Evolutionary conservation across 768 basidiomycete species (phyloP), one percentile per base, ranked within the genome.

Genomic region (Phylloporus arenicola): DNA sequence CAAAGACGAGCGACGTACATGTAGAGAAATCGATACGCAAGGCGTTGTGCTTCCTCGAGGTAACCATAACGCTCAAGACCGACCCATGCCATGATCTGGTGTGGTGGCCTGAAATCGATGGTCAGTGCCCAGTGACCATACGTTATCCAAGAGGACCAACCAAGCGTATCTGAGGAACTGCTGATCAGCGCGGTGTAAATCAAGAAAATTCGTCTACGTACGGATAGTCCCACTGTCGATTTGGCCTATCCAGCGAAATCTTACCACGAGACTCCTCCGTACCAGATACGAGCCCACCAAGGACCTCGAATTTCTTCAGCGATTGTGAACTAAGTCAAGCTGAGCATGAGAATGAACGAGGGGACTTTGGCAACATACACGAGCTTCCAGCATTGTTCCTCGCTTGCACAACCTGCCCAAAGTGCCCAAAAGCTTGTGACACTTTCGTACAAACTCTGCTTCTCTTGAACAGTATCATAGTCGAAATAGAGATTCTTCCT

Each of bases 181-280:
- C 27, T 4, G 0, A 30, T 68, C 5, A 65, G 51, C 5, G 7
- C 9, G 16, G 27, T 37, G 27, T 24, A 45, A 42, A n/a, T 16
- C 11, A 38, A 51, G 45, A 55, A 45, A 43, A 46, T 55, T 45
- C 48, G 17, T 40, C 8, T 31, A 83, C 88, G 58, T 72, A 92
- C 74, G 92, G 95, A 69, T 93, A 94, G 67, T 94, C 95, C 96
- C 95, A 99, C 64, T 99, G 95, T 55, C 95, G 89, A 72, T 97
- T 97, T 14, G 95, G 95, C 43, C 96, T 79, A 61, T 96, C 93
- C 47, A 99, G 75, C 14, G 94, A 95, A 51, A 98, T 94, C 67
- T 89, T 88, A 47, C 95, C 95, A 51, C 95, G 81, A 35, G 92
- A 96, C 67, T 92, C 90, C 60, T 99, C 96, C 1, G 95, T 98